A percentile compares a stretch with the other conserved stretches of the same genome.
These are phyloP conservation scores for Gigaspora rosea DNA, from an alignment of 192 early-diverging fungal species.

Conservation along the genomic window DNA sequence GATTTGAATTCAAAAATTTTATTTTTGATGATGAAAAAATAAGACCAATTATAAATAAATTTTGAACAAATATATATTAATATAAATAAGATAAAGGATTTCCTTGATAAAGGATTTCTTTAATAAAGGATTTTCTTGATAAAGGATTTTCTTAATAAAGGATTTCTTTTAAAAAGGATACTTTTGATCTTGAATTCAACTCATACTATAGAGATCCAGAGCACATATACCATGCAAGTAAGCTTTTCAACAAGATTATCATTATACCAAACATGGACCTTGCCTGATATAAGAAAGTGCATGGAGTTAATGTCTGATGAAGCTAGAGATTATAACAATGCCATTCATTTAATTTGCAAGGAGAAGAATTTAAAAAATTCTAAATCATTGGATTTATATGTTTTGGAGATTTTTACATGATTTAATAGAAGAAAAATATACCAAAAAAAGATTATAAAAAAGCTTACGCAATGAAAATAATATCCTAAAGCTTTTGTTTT, in stretches of 20 bases:
- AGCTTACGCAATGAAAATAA: not conserved
- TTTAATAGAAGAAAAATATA: not conserved
- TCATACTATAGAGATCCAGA: not conserved
- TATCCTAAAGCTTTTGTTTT: conserved; percentile 1
- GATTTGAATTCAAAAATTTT: conserved; percentile 3
- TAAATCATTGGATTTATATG: not conserved
- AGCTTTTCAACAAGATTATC: not conserved
- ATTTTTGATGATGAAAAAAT: not conserved
- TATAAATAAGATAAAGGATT: not conserved
- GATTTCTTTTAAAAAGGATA: not conserved
- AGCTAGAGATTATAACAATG: not conserved
- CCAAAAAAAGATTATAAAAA: not conserved
- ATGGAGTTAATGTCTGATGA: not conserved
- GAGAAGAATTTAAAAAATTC: not conserved
- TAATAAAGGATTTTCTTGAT: too few species aligned
- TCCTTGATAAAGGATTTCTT: not conserved
- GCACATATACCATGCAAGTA: not conserved
- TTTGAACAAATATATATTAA: not conserved
- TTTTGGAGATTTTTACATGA: not conserved
- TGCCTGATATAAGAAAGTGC: not conserved
- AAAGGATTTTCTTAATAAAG: conserved; percentile 3
- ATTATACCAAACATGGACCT: not conserved
- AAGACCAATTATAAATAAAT: not conserved
- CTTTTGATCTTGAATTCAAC: not conserved
- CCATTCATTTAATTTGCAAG: not conserved